Conservation (phyloP, 2,329 filamentous ascomycete genomes). For the Cercospora sp. region DNA sequence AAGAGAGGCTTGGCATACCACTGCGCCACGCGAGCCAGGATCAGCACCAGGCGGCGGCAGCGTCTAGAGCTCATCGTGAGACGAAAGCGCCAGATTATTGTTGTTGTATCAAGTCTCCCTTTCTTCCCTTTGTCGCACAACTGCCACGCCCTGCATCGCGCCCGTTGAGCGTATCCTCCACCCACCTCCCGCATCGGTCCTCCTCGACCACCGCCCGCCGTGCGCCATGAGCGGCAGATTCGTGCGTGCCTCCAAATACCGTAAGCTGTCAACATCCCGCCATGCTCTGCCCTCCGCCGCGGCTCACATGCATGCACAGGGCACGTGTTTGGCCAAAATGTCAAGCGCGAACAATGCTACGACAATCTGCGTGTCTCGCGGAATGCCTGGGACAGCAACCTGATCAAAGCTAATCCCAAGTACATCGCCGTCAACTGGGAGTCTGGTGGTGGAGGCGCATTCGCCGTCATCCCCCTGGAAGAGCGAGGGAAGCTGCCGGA, state of each 20-base stretch:
- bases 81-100: background rate
- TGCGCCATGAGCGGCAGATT: constrained; percentile 66
- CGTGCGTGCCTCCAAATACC: constrained; percentile 72
- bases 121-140: background rate
- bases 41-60: background rate
- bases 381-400: constrained; percentile 99
- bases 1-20: background rate
- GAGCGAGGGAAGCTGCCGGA: constrained; percentile 91
- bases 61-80: background rate
- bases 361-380: constrained; percentile 95
- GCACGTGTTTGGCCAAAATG: constrained; percentile 96
- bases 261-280: constrained; percentile 48
- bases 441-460: constrained; percentile 89
- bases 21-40: constrained; percentile 3
- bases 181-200: background rate
- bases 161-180: background rate
- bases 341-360: constrained; percentile 97
- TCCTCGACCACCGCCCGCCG: background rate
- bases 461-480: constrained; percentile 87
- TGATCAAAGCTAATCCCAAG: constrained; percentile 96
- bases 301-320: constrained; percentile 55
- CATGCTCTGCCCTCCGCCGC: background rate
- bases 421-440: constrained; percentile 99
- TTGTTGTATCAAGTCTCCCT: background rate
- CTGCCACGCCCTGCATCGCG: background rate